These are phyloP conservation scores for Wickerhamiella pararugosa DNA, from an alignment of 1,139 yeast species.

Conservation along the genomic window DNA sequence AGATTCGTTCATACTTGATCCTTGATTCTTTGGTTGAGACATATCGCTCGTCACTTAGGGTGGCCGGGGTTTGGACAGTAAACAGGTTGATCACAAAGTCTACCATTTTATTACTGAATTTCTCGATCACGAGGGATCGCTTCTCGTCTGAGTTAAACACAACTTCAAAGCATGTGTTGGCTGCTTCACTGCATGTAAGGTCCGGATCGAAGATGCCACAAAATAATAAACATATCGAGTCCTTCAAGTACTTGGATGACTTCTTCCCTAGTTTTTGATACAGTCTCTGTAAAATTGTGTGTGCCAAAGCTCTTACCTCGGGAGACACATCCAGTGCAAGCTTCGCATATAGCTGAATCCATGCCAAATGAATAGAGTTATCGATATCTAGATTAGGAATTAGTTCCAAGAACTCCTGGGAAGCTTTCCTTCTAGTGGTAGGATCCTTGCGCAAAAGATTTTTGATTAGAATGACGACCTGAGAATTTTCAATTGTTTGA, in stretches of 20 bases:
- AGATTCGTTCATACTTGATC: slow-evolving; percentile 49
- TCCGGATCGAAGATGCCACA: slow-evolving; percentile 61
- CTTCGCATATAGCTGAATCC: slow-evolving; percentile 76
- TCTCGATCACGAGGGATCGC: slow-evolving; percentile 43
- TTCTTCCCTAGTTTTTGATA: slow-evolving; percentile 42
- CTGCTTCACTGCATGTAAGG: slow-evolving; percentile 37
- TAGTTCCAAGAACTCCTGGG: slow-evolving; percentile 36
- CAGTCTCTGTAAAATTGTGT: slow-evolving; percentile 45
- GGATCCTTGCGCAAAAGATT: slow-evolving; percentile 64
- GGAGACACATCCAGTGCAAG: slow-evolving; percentile 57
- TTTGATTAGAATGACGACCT: slow-evolving; percentile 51
- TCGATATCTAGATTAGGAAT: slow-evolving; percentile 19
- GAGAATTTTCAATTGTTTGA: slow-evolving; percentile 40
- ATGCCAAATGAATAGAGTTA: slow-evolving; percentile 41
- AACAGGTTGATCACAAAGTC: slow-evolving; percentile 40
- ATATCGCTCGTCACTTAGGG: slow-evolving; percentile 64
- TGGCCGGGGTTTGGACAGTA: slow-evolving; percentile 40
- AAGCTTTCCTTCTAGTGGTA: slow-evolving; percentile 70
- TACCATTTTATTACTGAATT: slow-evolving; percentile 42
- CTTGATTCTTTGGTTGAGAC: slow-evolving; percentile 51
- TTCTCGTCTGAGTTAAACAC: slow-evolving; percentile 50
- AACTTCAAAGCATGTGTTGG: slow-evolving; percentile 33
- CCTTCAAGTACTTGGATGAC: slow-evolving; percentile 48
- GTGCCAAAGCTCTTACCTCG: slow-evolving; percentile 44
- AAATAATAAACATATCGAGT: slow-evolving; percentile 58